These are phyloP conservation scores for Pythium dissimile DNA, from an alignment of 352 stramenopile species.

Conservation along the genomic window DNA sequence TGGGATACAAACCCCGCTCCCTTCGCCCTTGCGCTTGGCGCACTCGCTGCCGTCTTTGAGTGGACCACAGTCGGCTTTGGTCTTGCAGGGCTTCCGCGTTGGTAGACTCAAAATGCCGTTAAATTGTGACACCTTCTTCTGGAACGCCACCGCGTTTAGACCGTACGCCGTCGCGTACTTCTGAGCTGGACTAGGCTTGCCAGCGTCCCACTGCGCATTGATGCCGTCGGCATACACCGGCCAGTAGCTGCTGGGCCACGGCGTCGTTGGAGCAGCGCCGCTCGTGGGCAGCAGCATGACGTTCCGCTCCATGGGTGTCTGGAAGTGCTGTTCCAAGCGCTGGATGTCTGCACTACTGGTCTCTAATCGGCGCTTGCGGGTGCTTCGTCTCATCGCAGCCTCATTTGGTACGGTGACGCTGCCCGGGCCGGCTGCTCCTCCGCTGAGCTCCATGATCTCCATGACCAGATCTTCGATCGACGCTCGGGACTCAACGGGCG, in stretches of 20 bases:
- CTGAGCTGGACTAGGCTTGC: slow-evolving; percentile 4
- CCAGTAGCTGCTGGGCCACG: slow-evolving; percentile 72
- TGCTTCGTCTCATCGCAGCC: background rate
- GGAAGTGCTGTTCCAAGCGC: slow-evolving; percentile 15
- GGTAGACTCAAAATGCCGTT: slow-evolving; percentile 11
- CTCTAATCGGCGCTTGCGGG: background rate
- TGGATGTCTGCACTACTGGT: slow-evolving; percentile 2
- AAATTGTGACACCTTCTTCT: background rate
- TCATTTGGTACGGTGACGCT: background rate
- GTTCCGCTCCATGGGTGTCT: slow-evolving; percentile 10
- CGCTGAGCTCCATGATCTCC: slow-evolving; percentile 7
- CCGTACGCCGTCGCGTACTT: slow-evolving; percentile 15
- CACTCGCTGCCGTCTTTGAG: slow-evolving; percentile 14
- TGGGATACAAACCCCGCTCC: slow-evolving; percentile 12
- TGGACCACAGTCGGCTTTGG: slow-evolving; percentile 1
- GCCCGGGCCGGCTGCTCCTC: background rate
- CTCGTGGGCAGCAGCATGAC: background rate
- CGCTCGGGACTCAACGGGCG: background rate
- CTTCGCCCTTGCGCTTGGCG: slow-evolving; percentile 14
- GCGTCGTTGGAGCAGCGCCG: background rate
- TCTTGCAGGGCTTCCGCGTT: background rate
- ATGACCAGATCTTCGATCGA: slow-evolving; percentile 11
- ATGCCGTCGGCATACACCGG: slow-evolving; percentile 58
- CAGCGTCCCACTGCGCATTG: slow-evolving; percentile 42
- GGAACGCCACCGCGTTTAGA: slow-evolving; percentile 4